Evolutionary conservation across 2,329 filamentous ascomycete species (phyloP).

Genomic region (Penicillium sp.): DNA sequence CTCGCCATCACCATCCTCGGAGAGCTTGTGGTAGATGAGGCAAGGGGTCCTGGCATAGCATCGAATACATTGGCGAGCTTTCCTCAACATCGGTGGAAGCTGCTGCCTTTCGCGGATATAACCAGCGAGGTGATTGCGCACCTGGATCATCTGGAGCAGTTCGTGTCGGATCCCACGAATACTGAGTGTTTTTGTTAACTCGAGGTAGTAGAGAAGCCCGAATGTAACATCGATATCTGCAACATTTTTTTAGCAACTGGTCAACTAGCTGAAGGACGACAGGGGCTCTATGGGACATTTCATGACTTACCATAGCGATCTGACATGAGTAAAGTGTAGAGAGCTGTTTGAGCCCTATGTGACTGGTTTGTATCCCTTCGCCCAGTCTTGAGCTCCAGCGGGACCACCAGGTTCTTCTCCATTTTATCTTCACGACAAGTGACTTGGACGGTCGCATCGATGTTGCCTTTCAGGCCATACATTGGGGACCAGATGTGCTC

Average conservation of each 20-base stretch:
- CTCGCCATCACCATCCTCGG: constrained; percentile 77
- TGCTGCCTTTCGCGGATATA: constrained; percentile 79
- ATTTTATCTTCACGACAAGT: constrained; percentile 69
- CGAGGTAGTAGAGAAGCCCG: constrained; percentile 92
- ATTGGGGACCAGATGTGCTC: constrained; percentile 98
- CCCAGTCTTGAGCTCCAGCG: constrained; percentile 94
- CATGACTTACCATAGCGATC: constrained; percentile 70
- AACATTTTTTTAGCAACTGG: constrained; percentile 12
- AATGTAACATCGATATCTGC: constrained; percentile 82
- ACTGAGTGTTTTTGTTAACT: constrained; percentile 79
- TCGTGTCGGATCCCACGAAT: constrained; percentile 84
- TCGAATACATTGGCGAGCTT: constrained; percentile 73
- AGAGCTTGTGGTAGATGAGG: constrained; percentile 89
- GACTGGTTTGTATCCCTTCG: constrained; percentile 72
- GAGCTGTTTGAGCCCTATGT: constrained; percentile 87
- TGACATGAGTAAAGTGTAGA: constrained; percentile 88
- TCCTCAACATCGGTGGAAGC: constrained; percentile 81
- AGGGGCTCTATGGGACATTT: background rate
- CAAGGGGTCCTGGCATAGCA: constrained; percentile 91
- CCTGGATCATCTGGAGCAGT: constrained; percentile 92
- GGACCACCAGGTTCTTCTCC: constrained; percentile 71
- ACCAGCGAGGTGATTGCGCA: constrained; percentile 84
- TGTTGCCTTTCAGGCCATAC: constrained; percentile 96
- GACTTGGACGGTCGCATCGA: constrained; percentile 93
- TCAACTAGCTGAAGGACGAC: background rate